A percentile compares a stretch with the other conserved stretches of the same genome.
phyloP scores from a whole-genome alignment of 2,329 filamentous ascomycete genomes.

The Diaporthe sp. region DNA sequence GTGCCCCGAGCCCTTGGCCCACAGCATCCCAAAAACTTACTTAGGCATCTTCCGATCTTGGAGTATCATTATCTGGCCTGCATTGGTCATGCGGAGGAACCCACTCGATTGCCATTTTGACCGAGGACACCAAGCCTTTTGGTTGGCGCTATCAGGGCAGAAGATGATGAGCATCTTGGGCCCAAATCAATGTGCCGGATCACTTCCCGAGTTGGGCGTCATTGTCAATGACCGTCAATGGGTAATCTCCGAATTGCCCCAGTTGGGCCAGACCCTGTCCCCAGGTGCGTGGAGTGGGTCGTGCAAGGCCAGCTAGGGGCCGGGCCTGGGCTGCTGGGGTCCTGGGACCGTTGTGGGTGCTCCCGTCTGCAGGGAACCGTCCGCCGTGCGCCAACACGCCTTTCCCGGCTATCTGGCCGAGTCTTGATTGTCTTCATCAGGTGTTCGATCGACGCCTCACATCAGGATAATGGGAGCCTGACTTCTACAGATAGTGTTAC shows the following conservation, averaged over 20 bases:
- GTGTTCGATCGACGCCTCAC: constrained; percentile 16
- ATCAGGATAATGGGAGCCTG: neutral
- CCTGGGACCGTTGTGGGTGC: constrained; percentile 2
- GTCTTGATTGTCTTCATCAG: constrained; percentile 7
- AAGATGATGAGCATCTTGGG: constrained; percentile 27
- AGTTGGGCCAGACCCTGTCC: constrained; percentile 23
- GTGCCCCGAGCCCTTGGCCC: neutral
- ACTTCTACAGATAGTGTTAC: neutral
- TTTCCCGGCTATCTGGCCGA: constrained; percentile 20
- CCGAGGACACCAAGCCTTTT: neutral
- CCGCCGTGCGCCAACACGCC: constrained; percentile 1
- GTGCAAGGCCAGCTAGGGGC: neutral
- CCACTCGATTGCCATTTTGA: neutral
- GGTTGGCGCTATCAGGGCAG: constrained; percentile 3
- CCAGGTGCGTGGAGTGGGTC: constrained; percentile 16
- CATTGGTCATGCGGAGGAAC: constrained; percentile 11
- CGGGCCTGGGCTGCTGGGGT: constrained; percentile 4
- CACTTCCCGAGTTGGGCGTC: constrained; percentile 20
- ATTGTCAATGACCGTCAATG: constrained; percentile 26
- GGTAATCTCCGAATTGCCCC: constrained; percentile 25
- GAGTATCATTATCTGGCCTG: constrained; percentile 1
- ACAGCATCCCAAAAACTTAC: neutral
- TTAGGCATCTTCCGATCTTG: constrained; percentile 27
- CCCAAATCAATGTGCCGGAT: constrained; percentile 25
- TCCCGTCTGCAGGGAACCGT: constrained; percentile 31